These are phyloP conservation scores for Rhexocercosporidium sp. DNA, from an alignment of 2,329 filamentous ascomycete species.

Conservation along the genomic window DNA sequence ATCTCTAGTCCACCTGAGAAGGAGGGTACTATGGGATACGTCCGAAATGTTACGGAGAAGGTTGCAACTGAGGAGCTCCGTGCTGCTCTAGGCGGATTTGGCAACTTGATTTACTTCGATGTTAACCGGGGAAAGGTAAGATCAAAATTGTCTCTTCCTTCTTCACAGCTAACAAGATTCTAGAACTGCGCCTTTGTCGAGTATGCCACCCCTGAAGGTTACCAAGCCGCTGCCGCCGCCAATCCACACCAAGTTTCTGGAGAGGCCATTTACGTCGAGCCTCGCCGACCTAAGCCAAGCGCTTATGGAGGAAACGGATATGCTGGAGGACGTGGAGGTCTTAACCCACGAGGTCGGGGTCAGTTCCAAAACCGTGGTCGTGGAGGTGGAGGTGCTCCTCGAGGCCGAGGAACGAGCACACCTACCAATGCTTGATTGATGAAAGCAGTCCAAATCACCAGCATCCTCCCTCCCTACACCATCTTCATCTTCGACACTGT, in stretches of 20 bases:
- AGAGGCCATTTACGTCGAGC: slow-evolving; percentile 85
- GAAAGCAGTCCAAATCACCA: slow-evolving; percentile 7
- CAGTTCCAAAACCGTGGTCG: slow-evolving; percentile 49
- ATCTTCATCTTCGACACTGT: slow-evolving; percentile 23
- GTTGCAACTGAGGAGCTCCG: slow-evolving; percentile 77
- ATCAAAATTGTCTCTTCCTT: background rate
- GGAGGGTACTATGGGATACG: slow-evolving; percentile 82
- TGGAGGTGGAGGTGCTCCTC: slow-evolving; percentile 26
- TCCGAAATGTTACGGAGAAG: slow-evolving; percentile 94
- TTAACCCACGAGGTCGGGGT: slow-evolving; percentile 68
- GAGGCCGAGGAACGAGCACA: slow-evolving; percentile 27
- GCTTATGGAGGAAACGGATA: slow-evolving; percentile 74
- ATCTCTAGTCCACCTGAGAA: slow-evolving; percentile 68
- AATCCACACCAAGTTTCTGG: slow-evolving; percentile 87
- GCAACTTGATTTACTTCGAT: slow-evolving; percentile 75
- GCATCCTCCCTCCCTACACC: slow-evolving; percentile 8
- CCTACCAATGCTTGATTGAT: slow-evolving; percentile 24
- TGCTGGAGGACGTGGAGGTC: slow-evolving; percentile 64
- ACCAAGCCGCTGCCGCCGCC: slow-evolving; percentile 79
- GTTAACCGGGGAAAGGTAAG: slow-evolving; percentile 84
- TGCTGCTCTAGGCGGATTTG: slow-evolving; percentile 72
- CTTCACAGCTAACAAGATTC: slow-evolving; percentile 24
- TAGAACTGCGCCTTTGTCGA: slow-evolving; percentile 98
- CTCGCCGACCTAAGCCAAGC: slow-evolving; percentile 78
- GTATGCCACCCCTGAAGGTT: slow-evolving; percentile 80